These are phyloP conservation scores for Anthoceros angustus DNA, from an alignment of 225 moss, liverwort and hornwort genomes.

Conservation along the genomic window DNA sequence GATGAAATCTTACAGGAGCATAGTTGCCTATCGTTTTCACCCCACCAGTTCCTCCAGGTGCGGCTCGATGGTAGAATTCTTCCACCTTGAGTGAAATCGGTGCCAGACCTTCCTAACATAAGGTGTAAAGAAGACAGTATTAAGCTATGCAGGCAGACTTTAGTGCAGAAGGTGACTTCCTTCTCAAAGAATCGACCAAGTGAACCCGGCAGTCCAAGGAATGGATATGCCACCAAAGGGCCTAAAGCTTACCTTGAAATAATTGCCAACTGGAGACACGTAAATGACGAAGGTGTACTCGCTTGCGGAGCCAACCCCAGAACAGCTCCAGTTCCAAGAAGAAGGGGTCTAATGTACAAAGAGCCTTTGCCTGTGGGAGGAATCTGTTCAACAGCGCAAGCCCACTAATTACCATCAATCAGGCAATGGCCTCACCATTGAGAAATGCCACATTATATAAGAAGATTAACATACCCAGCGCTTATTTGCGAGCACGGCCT, in stretches of 20 bases:
- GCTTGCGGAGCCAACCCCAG: constrained; percentile 63
- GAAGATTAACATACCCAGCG: constrained; percentile 45
- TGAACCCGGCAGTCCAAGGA: no score
- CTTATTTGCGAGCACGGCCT: constrained; percentile 67
- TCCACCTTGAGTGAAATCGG: constrained; percentile 80
- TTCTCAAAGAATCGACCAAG: no score
- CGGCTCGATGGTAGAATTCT: constrained; percentile 60
- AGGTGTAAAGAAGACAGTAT: no score
- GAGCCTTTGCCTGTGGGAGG: constrained; percentile 72
- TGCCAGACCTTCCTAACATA: constrained; percentile 59
- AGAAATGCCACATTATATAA: no score
- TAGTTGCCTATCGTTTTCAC: constrained; percentile 79
- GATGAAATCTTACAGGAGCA: constrained; percentile 45
- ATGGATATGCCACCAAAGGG: no score
- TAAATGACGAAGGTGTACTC: constrained; percentile 66
- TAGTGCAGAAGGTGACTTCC: no score
- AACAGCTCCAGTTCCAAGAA: constrained; percentile 55
- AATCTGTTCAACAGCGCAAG: constrained; percentile 20
- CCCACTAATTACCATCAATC: not conserved
- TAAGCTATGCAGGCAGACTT: no score
- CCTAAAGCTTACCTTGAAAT: constrained; percentile 39
- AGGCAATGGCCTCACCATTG: no score
- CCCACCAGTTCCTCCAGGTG: constrained; percentile 75
- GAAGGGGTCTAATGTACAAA: constrained; percentile 67
- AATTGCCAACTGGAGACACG: constrained; percentile 78